Evolutionary conservation across 2,329 filamentous ascomycete genomes (phyloP).

Genomic region (Plectosphaerella sp.): DNA sequence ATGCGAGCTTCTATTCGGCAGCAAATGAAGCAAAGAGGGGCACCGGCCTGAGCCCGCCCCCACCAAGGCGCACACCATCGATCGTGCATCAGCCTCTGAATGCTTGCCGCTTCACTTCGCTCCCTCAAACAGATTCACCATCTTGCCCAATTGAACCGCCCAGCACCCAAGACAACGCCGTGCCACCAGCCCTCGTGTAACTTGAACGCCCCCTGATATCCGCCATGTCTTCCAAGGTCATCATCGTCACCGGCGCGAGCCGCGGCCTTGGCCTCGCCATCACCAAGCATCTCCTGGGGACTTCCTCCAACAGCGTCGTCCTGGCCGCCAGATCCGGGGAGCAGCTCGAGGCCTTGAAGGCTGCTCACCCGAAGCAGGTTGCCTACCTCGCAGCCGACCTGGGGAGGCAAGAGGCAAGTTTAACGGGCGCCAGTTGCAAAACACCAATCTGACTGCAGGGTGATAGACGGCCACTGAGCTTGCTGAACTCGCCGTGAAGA

Average conservation of each 20-base stretch:
- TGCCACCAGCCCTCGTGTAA: too few relatives aligned
- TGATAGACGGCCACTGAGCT: conserved; percentile 53
- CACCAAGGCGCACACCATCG: too few relatives aligned
- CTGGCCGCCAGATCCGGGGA: conserved; percentile 50
- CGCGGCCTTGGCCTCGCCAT: conserved; percentile 58
- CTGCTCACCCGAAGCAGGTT: conserved; percentile 47
- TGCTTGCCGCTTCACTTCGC: too few relatives aligned
- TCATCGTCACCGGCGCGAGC: conserved; percentile 66
- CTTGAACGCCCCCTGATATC: too few relatives aligned
- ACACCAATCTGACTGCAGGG: conserved; percentile 3
- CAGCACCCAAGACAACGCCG: too few relatives aligned
- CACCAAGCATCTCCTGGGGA: conserved; percentile 43
- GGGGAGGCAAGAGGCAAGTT: conserved; percentile 42
- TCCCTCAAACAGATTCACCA: too few relatives aligned
- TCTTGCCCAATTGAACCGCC: too few relatives aligned
- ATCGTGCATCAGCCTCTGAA: too few relatives aligned
- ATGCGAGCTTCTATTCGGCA: too few relatives aligned
- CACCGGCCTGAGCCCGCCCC: too few relatives aligned
- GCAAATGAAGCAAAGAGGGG: too few relatives aligned
- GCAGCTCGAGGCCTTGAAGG: conserved; percentile 45
- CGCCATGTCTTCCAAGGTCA: conserved; percentile 54
- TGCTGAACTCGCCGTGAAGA: conserved; percentile 58
- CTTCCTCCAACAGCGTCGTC: conserved; percentile 51
- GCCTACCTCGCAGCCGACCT: conserved; percentile 54
- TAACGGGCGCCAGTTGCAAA: neutral